Evolutionary conservation across 2,329 filamentous ascomycete species (phyloP), one percentile per base, ranked within the genome.

Genomic region (Botryotinia calthae): DNA sequence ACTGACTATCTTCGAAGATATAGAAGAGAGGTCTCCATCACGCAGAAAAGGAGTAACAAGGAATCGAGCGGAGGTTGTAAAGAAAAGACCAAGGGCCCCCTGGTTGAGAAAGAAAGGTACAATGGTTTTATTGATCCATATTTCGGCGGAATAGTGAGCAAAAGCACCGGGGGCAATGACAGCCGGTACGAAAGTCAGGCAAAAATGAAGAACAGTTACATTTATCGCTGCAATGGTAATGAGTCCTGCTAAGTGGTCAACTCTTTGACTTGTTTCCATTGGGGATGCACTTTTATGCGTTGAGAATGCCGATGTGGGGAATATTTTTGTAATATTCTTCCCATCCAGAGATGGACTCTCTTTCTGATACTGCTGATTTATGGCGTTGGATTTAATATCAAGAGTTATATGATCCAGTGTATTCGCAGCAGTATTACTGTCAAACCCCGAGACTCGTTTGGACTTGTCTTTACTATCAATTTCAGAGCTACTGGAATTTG

Each of bases 51-150:
- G 80, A 2, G 81, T 78, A 20, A 82, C 81, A 44, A 86, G 73
- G 76, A 86, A 86, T 64, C 84, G 82, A 56, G 83, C 83, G 0
- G 84, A 84, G 12, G 83, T 86, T 14, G 84, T 84, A 77, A 86
- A 83, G 79, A 86, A 86, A 37, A 84, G 82, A 31, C 84, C 84
- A 20, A 86, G 82, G 82, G 84, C 85, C 72, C 85, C 81, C 59
- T 82, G 82, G 46, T 85, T 84, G 51, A 85, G 80, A 18, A 85
- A 76, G 74, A 83, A 85, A 1, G 83, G 81, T 0, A 82, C 82
- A 31, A 85, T 77, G 18, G 83, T 82, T 74, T 82, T 83, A 46
- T 82, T 81, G 2, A 83, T 80, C 81, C 82, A 83, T 37, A 77
- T 77, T 72, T 85, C 84, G 10, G 81, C 82, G 7, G 76, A 68